These are phyloP conservation scores for Rhodotorula taiwanensis DNA, from an alignment of 768 basidiomycete genomes.

Conservation along the genomic window DNA sequence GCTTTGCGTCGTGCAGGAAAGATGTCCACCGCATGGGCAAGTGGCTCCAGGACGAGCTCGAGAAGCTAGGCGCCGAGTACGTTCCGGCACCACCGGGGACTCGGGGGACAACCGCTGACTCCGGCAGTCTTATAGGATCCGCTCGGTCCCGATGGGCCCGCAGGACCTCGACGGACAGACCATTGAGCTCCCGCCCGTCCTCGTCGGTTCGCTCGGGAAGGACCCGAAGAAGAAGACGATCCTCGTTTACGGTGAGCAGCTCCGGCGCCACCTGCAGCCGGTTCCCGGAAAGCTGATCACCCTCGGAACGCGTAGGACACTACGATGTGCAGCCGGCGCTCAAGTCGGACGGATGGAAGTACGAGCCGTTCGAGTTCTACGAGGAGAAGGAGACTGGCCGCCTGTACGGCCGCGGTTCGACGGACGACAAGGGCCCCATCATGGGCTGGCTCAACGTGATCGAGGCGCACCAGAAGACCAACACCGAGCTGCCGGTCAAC, in stretches of 20 bases:
- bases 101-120: no score
- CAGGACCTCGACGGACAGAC: constrained; percentile 67
- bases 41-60: constrained; percentile 69
- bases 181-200: constrained; percentile 68
- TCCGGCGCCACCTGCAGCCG: neutral
- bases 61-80: constrained; percentile 56
- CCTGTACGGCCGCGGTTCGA: constrained; percentile 76
- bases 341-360: constrained; percentile 73
- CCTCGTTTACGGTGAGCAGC: constrained; percentile 59
- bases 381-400: constrained; percentile 53
- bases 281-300: neutral
- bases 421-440: constrained; percentile 67
- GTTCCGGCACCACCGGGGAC: neutral
- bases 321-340: constrained; percentile 85
- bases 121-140: no score
- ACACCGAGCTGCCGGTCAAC: constrained; percentile 75
- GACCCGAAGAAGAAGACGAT: constrained; percentile 89
- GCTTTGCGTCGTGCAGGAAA: constrained; percentile 4
- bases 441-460: constrained; percentile 49
- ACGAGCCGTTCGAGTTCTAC: constrained; percentile 72
- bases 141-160: constrained; percentile 66
- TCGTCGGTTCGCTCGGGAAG: constrained; percentile 72
- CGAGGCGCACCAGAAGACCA: constrained; percentile 65
- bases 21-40: constrained; percentile 58
- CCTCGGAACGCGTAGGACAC: constrained; percentile 48